A percentile compares a stretch with the other conserved stretches of the same genome.
Conservation (phyloP, 2,329 filamentous ascomycete species). For the Chalaropsis ovoidea region DNA sequence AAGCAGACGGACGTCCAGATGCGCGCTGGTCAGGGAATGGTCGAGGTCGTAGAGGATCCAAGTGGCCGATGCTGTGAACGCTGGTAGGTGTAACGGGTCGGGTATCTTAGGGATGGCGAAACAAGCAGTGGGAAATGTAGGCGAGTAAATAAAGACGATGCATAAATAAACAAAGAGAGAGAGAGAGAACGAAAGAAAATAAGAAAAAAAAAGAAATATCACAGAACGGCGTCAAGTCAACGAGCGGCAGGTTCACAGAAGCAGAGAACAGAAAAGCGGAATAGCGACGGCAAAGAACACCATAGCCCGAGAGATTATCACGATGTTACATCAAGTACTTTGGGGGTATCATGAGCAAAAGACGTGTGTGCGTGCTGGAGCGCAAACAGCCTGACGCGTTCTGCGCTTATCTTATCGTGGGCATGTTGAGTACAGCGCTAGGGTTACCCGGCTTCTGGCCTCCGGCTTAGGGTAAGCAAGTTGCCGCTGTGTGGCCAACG, state of each 20-base stretch:
- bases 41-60: neutral
- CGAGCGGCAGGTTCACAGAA: neutral
- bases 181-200: neutral
- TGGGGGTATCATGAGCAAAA: neutral
- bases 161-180: neutral
- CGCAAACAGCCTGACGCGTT: neutral
- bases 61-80: neutral
- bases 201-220: slow-evolving; percentile 7
- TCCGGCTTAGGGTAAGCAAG: too few species aligned
- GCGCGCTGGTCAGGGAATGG: neutral
- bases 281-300: neutral
- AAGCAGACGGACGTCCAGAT: neutral
- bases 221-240: neutral
- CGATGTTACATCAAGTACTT: slow-evolving; percentile 10
- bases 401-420: neutral
- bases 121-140: neutral
- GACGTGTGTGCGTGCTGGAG: neutral
- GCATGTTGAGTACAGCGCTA: neutral
- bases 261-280: neutral
- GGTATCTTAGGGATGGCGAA: neutral
- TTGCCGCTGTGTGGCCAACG: too few species aligned
- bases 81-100: neutral
- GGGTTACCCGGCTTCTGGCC: neutral
- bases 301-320: neutral
- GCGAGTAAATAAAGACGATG: neutral